Evolutionary conservation across 768 basidiomycete genomes (phyloP).

Genomic region (Cyathus striatus): DNA sequence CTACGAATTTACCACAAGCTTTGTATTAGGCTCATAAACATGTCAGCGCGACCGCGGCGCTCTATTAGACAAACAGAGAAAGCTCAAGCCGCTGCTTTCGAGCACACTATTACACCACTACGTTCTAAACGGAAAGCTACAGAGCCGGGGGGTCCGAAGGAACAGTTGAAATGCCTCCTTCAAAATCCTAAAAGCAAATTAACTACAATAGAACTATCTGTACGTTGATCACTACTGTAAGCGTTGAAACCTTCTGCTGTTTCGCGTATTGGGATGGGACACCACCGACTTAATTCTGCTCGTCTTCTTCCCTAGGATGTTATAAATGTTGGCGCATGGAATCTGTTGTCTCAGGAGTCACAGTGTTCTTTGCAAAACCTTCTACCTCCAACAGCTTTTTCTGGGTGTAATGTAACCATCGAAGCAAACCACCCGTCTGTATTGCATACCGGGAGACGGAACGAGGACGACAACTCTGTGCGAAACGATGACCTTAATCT

Average conservation of each 20-base stretch:
- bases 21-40: slow-evolving; percentile 2
- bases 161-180: slow-evolving; percentile 33
- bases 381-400: slow-evolving; percentile 44
- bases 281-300: neutral
- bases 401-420: slow-evolving; percentile 21
- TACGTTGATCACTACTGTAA: slow-evolving; percentile 22
- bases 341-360: slow-evolving; percentile 36
- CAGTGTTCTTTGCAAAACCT: slow-evolving; percentile 28
- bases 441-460: slow-evolving; percentile 12
- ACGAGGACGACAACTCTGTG: slow-evolving; percentile 7
- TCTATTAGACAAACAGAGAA: slow-evolving; percentile 14
- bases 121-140: slow-evolving; percentile 22
- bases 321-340: slow-evolving; percentile 41
- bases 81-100: slow-evolving; percentile 6
- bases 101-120: slow-evolving; percentile 4
- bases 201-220: slow-evolving; percentile 44
- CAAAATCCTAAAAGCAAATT: slow-evolving; percentile 44
- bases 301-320: slow-evolving; percentile 30
- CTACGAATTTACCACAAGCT: no score
- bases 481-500: slow-evolving; percentile 22
- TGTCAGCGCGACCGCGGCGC: slow-evolving; percentile 25
- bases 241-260: neutral
- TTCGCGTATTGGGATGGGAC: neutral
- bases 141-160: slow-evolving; percentile 23
- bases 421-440: slow-evolving; percentile 32